phyloP scores from a whole-genome alignment of 805 yeast species.

The Yarrowia osloensis region DNA sequence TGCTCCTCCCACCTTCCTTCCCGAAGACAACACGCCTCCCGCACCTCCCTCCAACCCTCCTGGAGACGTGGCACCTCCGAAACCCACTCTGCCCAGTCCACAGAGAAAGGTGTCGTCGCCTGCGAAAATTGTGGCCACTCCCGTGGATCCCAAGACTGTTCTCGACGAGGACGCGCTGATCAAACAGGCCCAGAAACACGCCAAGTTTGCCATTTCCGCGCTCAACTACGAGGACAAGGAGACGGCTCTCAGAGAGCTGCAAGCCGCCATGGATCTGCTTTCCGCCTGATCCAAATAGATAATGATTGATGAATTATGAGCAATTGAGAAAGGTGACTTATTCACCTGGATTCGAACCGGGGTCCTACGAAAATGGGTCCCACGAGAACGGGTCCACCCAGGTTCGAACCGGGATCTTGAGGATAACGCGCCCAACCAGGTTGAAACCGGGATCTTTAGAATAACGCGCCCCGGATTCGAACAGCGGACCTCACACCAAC shows the following conservation, averaged over 20 bases:
- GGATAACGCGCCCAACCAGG: too few species aligned
- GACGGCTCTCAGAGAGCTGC: constrained; percentile 63
- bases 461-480: too few species aligned
- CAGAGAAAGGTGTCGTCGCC: constrained; percentile 29
- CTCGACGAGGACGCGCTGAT: constrained; percentile 45
- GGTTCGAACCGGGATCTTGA: too few species aligned
- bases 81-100: constrained; percentile 28
- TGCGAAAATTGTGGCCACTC: constrained; percentile 6
- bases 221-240: constrained; percentile 65
- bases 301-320: too few species aligned
- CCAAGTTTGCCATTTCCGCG: constrained; percentile 73
- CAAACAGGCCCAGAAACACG: constrained; percentile 57
- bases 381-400: too few species aligned
- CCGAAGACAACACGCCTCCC: constrained; percentile 5
- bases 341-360: too few species aligned
- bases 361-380: too few species aligned
- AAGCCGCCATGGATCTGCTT: constrained; percentile 49
- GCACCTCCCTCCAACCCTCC: constrained; percentile 25
- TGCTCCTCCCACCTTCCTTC: background rate
- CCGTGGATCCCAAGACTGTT: constrained; percentile 35
- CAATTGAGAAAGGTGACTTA: too few species aligned
- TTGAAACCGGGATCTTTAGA: too few species aligned
- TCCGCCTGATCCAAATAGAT: background rate
- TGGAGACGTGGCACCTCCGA: constrained; percentile 32
- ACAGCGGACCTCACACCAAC: too few species aligned